Evolutionary conservation across 306 rosid genomes (phyloP), one percentile per base, ranked within the genome.

Genomic region (Adenanthera pavonina): DNA sequence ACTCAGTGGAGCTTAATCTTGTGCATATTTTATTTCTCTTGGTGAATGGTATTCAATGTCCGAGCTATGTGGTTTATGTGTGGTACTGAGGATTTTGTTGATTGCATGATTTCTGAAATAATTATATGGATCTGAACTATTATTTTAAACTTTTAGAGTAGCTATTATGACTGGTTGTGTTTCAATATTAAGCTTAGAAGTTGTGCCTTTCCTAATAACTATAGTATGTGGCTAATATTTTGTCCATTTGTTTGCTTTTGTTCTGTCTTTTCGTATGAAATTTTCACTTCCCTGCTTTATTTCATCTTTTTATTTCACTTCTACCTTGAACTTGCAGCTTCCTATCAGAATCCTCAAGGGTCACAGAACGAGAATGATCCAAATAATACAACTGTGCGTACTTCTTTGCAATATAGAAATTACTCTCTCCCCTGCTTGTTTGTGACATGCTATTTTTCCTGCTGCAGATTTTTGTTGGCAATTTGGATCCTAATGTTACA

Each of bases 341-440:
- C 99, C 35, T 92, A 92, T 87, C 98, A 93, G 93, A 90, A 81
- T 89, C 81, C 97, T 77, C 97, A 89, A 85, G 97, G 97, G 80
- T 79, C 92, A 81, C 95, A 88, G 89, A 95, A 84, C 88, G 99
- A 95, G 90, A 89, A 86, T 78, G 99, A 95, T 87, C 99, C 97
- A 43, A 93, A 86, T 85, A 95, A 93, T 80, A 93, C 99, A 65
- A 95, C 99, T 81, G 98, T 95, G 94, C 85, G 97, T 93, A 92
- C 83, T 72, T 84, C 49, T 79, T 86, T 79, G 79, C 79, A 71
- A 16, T 69, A 46, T 54, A 38, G 70, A 77, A 56, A 16, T 56
- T 76, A 8, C 67, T 69, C n/a, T 74, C 25, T 33, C 44, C 3
- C 10, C 34, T 57, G 33, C 85, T 51, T 78, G 69, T 64, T 74